Conservation (phyloP, 78 protist species). For the Dictyostelium brefeldianum region DNA sequence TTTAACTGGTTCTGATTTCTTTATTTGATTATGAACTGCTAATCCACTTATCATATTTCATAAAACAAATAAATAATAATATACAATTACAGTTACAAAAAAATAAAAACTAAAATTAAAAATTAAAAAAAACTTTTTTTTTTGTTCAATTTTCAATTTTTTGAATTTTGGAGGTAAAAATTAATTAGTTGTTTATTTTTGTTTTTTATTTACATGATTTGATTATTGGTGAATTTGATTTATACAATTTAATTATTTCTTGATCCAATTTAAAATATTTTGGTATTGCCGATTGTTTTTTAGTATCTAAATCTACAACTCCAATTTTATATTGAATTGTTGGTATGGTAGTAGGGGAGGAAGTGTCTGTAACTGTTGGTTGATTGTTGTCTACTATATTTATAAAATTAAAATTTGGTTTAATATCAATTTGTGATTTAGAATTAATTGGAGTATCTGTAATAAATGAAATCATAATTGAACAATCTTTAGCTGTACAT, state of each 20-base stretch:
- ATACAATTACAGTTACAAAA: not conserved
- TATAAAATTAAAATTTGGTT: not conserved
- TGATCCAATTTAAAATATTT: conserved; percentile 32
- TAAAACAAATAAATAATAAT: not conserved
- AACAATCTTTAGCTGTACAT: conserved; percentile 68
- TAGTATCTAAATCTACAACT: conserved; percentile 61
- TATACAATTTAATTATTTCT: conserved; percentile 2
- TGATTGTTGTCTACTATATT: not conserved
- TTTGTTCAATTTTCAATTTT: not conserved
- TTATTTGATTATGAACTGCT: conserved; percentile 58
- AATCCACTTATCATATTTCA: conserved; percentile 55
- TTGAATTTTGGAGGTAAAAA: conserved; percentile 12
- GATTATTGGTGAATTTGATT: not conserved
- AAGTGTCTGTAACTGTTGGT: not conserved
- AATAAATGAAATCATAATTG: conserved; percentile 61
- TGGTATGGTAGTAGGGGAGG: not conserved
- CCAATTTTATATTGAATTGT: conserved; percentile 36
- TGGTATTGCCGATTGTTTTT: conserved; percentile 53
- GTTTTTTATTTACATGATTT: not conserved
- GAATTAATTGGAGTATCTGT: not conserved
- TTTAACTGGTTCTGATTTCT: conserved; percentile 42
- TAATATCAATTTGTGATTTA: not conserved
- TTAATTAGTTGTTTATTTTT: not conserved
- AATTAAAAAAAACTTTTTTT: not conserved
- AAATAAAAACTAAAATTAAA: not conserved